phyloP scores from a whole-genome alignment of 75 land plant species.

The Selaginella tamariscina region DNA sequence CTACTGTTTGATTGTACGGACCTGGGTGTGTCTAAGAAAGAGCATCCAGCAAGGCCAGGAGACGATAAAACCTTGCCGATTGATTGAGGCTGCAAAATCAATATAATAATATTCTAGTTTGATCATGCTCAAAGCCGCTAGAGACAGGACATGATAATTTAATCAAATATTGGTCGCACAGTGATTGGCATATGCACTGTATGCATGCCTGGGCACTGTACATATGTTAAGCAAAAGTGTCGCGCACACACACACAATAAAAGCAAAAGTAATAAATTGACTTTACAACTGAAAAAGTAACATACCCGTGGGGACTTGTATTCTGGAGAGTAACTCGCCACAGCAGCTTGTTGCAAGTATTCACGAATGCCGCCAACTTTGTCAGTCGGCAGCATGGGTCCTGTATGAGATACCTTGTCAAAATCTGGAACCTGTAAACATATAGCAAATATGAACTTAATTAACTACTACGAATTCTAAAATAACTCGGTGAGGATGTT shows the following conservation, averaged over 20 bases:
- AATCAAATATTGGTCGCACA: too few relatives aligned
- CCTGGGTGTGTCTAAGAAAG: slow-evolving; percentile 8
- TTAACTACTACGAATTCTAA: too few relatives aligned
- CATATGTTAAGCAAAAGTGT: too few relatives aligned
- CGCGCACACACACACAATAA: too few relatives aligned
- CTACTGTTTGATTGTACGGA: neutral
- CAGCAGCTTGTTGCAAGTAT: slow-evolving; percentile 29
- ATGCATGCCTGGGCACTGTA: too few relatives aligned
- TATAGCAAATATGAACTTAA: neutral
- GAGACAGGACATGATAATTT: too few relatives aligned
- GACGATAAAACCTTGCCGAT: neutral
- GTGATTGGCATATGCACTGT: too few relatives aligned
- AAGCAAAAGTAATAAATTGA: too few relatives aligned
- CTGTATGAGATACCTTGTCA: slow-evolving; percentile 36
- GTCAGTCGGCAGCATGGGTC: slow-evolving; percentile 42
- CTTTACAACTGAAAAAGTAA: too few relatives aligned
- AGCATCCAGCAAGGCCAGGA: slow-evolving; percentile 15
- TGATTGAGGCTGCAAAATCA: neutral
- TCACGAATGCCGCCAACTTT: slow-evolving; percentile 43
- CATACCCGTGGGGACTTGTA: neutral
- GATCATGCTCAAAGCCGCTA: too few relatives aligned
- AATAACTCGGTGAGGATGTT: too few relatives aligned
- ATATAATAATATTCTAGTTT: too few relatives aligned
- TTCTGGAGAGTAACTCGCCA: neutral
- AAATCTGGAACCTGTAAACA: slow-evolving; percentile 53